These are phyloP conservation scores for Malus hybrid DNA, from an alignment of 331 rosid species.

Conservation along the genomic window DNA sequence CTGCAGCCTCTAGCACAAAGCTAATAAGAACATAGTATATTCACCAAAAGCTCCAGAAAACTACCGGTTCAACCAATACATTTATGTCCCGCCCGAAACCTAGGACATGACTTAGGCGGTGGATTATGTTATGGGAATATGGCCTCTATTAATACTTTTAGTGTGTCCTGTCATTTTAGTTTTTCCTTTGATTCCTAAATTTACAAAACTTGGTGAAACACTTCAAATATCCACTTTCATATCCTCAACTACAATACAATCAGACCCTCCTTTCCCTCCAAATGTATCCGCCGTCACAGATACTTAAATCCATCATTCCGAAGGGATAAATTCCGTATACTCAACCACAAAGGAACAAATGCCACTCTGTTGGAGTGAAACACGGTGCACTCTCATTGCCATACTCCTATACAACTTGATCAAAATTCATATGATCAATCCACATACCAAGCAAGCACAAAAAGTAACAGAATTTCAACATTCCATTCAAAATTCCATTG, in stretches of 20 bases:
- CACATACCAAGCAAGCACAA: not conserved
- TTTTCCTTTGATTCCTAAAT: not conserved
- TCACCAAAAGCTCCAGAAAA: too few species aligned
- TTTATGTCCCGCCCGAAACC: not conserved
- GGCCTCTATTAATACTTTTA: not conserved
- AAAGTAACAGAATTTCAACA: not conserved
- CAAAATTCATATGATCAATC: not conserved
- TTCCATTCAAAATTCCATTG: not conserved
- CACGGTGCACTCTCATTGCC: not conserved
- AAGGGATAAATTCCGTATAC: not conserved
- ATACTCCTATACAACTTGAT: not conserved
- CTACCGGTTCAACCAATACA: too few species aligned
- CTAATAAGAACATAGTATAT: not conserved
- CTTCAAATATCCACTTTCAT: not conserved
- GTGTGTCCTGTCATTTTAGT: not conserved
- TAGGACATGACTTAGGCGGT: not conserved
- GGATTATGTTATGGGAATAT: not conserved
- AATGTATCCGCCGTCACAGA: not conserved
- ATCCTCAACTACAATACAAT: not conserved
- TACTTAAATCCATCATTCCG: not conserved
- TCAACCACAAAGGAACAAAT: not conserved
- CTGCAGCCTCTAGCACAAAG: not conserved
- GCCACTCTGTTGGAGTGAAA: not conserved
- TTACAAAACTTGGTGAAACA: not conserved
- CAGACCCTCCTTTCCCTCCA: not conserved